These are phyloP conservation scores for Trichoderma polysporum DNA, from an alignment of 2,329 filamentous ascomycete genomes.

Conservation along the genomic window DNA sequence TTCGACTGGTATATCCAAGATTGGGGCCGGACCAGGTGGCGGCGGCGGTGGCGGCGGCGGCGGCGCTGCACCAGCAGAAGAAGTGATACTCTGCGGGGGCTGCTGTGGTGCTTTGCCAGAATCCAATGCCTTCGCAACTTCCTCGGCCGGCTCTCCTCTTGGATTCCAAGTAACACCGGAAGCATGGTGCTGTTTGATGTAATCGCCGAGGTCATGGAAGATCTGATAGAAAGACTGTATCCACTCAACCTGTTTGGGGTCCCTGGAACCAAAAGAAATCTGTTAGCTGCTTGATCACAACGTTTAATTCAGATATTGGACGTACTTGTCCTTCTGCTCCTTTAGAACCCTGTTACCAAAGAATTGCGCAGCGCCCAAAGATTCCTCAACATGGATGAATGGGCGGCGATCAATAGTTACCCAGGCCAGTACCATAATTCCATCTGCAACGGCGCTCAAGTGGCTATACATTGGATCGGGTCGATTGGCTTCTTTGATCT, in stretches of 20 bases:
- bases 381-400: slow-evolving; percentile 80
- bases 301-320: slow-evolving; percentile 16
- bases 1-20: slow-evolving; percentile 57
- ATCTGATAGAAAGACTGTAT: slow-evolving; percentile 89
- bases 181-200: slow-evolving; percentile 79
- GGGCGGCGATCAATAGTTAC: slow-evolving; percentile 82
- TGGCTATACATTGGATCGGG: slow-evolving; percentile 75
- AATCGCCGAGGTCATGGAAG: slow-evolving; percentile 79
- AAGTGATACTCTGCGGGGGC: slow-evolving; percentile 36
- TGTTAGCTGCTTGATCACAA: neutral
- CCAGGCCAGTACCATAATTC: slow-evolving; percentile 88
- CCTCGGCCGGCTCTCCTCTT: slow-evolving; percentile 68
- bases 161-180: slow-evolving; percentile 85
- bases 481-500: slow-evolving; percentile 79
- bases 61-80: slow-evolving; percentile 51
- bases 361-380: slow-evolving; percentile 81
- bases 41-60: slow-evolving; percentile 66
- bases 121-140: slow-evolving; percentile 60
- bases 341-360: slow-evolving; percentile 93
- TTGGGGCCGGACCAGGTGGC: slow-evolving; percentile 68
- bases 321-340: slow-evolving; percentile 72
- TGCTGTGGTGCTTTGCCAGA: slow-evolving; percentile 24
- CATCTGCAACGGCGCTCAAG: slow-evolving; percentile 83
- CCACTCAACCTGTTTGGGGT: slow-evolving; percentile 80
- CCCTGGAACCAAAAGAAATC: slow-evolving; percentile 50